phyloP scores from a whole-genome alignment of 1,139 yeast species.

The Geotrichum europaeum region DNA sequence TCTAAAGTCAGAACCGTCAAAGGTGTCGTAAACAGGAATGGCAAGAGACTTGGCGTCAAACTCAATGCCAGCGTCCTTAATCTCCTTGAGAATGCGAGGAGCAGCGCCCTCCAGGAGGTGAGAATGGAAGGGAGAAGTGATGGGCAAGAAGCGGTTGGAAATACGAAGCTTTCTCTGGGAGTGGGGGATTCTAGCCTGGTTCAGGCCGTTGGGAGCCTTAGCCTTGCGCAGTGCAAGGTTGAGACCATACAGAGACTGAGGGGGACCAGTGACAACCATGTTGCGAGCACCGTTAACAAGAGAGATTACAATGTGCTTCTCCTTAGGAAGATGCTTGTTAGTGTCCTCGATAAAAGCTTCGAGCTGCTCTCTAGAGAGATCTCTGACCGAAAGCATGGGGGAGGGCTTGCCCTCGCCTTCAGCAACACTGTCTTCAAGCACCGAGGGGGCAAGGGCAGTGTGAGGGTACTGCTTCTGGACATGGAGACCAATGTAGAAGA shows the following conservation, averaged over 20 bases:
- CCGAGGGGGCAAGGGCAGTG: conserved; percentile 90
- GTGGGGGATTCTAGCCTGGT: conserved; percentile 89
- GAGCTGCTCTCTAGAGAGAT: conserved; percentile 73
- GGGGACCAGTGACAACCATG: conserved; percentile 95
- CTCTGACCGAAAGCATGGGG: conserved; percentile 94
- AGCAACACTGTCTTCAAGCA: conserved; percentile 86
- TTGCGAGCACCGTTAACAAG: conserved; percentile 93
- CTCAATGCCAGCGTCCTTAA: conserved; percentile 50
- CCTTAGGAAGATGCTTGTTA: conserved; percentile 85
- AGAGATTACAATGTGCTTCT: conserved; percentile 85
- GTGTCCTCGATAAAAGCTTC: conserved; percentile 76
- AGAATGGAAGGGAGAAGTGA: conserved; percentile 95
- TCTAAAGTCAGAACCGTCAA: conserved; percentile 75
- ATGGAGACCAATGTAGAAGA: conserved; percentile 91
- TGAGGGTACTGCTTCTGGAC: conserved; percentile 87
- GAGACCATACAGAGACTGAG: conserved; percentile 96
- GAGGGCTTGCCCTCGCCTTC: conserved; percentile 96
- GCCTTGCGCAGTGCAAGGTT: conserved; percentile 87
- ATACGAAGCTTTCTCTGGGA: conserved; percentile 90
- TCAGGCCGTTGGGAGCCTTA: conserved; percentile 90
- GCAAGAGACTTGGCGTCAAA: conserved; percentile 52
- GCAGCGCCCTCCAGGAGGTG: conserved; percentile 73
- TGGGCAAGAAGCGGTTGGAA: conserved; percentile 90
- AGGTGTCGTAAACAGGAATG: conserved; percentile 91
- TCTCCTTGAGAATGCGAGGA: conserved; percentile 58